These are phyloP conservation scores for Mycena amicta DNA, from an alignment of 768 basidiomycete genomes.

Conservation along the genomic window DNA sequence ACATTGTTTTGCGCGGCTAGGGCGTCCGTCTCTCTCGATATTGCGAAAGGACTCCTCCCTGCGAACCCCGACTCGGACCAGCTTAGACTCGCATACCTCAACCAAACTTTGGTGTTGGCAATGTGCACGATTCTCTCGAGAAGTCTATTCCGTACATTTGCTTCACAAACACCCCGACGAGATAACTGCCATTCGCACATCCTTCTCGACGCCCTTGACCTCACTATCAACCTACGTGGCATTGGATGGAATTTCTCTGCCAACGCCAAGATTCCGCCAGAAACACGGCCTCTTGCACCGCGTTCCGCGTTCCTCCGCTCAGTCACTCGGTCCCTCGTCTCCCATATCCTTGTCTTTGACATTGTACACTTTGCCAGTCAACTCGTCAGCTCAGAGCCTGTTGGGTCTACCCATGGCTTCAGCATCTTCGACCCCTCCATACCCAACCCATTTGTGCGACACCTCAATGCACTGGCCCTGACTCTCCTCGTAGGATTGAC, in stretches of 20 bases:
- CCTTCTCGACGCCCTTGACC: conserved; percentile 48
- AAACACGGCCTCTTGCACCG: conserved; percentile 43
- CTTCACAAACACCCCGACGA: conserved; percentile 17
- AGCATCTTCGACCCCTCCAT: conserved; percentile 46
- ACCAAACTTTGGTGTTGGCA: conserved; percentile 45
- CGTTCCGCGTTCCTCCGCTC: conserved; percentile 38
- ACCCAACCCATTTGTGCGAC: conserved; percentile 34
- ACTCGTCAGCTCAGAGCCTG: conserved; percentile 44
- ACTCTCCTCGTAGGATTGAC: conserved; percentile 45
- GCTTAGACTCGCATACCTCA: conserved; percentile 44
- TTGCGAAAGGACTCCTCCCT: conserved; percentile 32
- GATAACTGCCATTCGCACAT: conserved; percentile 4
- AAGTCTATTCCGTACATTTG: conserved; percentile 10
- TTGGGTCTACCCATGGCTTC: conserved; percentile 41
- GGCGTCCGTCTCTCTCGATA: conserved; percentile 45
- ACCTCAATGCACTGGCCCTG: conserved; percentile 47
- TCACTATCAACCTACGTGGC: conserved; percentile 56
- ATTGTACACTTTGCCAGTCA: conserved; percentile 48
- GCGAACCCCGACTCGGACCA: conserved; percentile 32
- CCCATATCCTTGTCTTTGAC: conserved; percentile 46
- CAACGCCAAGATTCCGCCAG: conserved; percentile 42
- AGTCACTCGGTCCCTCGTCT: conserved; percentile 35
- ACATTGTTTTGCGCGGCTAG: conserved; percentile 48
- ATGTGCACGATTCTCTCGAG: conserved; percentile 24
- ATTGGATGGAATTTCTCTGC: conserved; percentile 63